A percentile compares a stretch with the other conserved stretches of the same genome.
Conservation (phyloP, 441 rosid genomes). For the Flueggea neowawraea region DNA sequence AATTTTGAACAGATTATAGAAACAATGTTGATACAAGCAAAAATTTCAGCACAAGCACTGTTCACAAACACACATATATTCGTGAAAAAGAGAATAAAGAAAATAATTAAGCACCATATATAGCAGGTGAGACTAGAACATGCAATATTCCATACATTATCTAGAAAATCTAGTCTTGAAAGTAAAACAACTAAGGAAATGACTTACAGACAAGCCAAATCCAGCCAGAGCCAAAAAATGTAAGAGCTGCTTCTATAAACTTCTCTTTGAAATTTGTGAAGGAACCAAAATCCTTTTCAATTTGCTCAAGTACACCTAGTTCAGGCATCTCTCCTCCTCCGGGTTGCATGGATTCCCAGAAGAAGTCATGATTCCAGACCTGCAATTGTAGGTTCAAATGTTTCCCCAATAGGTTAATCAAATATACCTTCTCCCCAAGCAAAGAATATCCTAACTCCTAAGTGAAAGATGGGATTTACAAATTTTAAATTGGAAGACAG, state of each 20-base stretch:
- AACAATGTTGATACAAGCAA: slow-evolving; percentile 11
- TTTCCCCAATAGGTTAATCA: not conserved
- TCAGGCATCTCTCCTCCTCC: slow-evolving; percentile 75
- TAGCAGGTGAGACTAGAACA: too few relatives aligned
- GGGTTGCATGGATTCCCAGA: slow-evolving; percentile 99
- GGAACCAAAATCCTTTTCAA: slow-evolving; percentile 91
- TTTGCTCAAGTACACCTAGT: slow-evolving; percentile 83
- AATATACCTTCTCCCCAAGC: too few relatives aligned
- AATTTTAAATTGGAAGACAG: too few relatives aligned
- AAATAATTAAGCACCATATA: too few relatives aligned
- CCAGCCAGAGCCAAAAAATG: slow-evolving; percentile 87
- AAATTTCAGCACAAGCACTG: slow-evolving; percentile 2
- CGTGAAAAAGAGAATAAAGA: too few relatives aligned
- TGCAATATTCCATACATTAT: too few relatives aligned
- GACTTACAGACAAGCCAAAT: slow-evolving; percentile 91
- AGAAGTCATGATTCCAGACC: slow-evolving; percentile 97
- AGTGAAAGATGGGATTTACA: too few relatives aligned
- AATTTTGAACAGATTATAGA: too few relatives aligned
- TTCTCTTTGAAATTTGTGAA: slow-evolving; percentile 74
- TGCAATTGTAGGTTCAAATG: slow-evolving; percentile 18
- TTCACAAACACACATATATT: too few relatives aligned
- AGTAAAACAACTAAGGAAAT: slow-evolving; percentile 1
- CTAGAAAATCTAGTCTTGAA: too few relatives aligned
- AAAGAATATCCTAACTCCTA: too few relatives aligned
- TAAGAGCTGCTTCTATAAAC: slow-evolving; percentile 61